These are phyloP conservation scores for Petunia axillaris DNA, from an alignment of 257 asterid species.

Conservation along the genomic window DNA sequence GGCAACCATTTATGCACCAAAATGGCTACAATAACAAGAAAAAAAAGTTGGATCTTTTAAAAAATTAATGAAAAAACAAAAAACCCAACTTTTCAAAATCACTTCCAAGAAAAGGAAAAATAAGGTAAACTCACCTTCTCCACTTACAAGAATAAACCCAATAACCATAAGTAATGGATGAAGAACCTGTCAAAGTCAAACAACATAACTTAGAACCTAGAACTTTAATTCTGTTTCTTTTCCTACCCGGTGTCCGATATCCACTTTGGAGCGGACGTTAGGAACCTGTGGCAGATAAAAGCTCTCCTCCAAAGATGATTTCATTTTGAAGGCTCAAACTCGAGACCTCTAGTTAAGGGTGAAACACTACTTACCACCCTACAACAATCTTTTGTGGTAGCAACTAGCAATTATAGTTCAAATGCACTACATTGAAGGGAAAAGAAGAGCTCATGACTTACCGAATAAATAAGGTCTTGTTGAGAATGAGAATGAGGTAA, in stretches of 20 bases:
- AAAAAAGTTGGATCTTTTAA: not conserved
- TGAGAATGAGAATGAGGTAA: constrained; percentile 56
- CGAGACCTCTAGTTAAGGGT: too few relatives aligned
- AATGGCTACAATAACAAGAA: constrained; percentile 55
- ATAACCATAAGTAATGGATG: constrained; percentile 92
- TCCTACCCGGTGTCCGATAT: too few relatives aligned
- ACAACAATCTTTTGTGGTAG: too few relatives aligned
- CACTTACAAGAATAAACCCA: constrained; percentile 84
- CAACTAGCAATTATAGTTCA: not conserved
- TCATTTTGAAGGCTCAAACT: too few relatives aligned
- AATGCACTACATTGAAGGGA: constrained; percentile 3
- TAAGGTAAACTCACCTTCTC: constrained; percentile 63
- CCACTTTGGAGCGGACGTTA: too few relatives aligned
- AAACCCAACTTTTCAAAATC: constrained; percentile 14
- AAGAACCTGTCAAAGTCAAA: constrained; percentile 51
- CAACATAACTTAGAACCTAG: not conserved
- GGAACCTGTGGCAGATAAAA: too few relatives aligned
- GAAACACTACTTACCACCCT: too few relatives aligned
- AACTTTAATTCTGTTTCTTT: not conserved
- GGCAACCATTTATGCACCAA: constrained; percentile 88
- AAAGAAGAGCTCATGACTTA: constrained; percentile 26
- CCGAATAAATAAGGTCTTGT: constrained; percentile 69
- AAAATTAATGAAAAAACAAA: not conserved
- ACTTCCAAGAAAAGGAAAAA: not conserved
- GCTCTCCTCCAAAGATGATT: too few relatives aligned